Evolutionary conservation across 345 rosid genomes (phyloP).

Genomic region (Arabidopsis suecica): DNA sequence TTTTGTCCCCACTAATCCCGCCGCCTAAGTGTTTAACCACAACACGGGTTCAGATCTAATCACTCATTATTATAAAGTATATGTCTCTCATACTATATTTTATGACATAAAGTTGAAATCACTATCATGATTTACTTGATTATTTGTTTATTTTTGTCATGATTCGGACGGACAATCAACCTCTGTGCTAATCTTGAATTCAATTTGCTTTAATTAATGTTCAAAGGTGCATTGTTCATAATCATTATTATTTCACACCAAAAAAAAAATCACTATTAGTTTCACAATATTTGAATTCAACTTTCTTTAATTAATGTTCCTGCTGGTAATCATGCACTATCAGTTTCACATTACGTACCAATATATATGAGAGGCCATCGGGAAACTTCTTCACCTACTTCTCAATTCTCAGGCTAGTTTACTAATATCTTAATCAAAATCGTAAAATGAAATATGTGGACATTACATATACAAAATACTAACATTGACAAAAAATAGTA

Average conservation of each 20-base stretch:
- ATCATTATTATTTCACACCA: conserved; percentile 17
- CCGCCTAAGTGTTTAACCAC: conserved; percentile 41
- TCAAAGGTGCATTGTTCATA: conserved; percentile 24
- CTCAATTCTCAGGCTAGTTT: conserved; percentile 1
- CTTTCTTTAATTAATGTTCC: conserved; percentile 15
- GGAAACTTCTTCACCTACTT: conserved; percentile 32
- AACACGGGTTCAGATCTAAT: conserved; percentile 33
- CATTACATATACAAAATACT: not conserved
- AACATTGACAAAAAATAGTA: not conserved
- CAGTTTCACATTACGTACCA: conserved; percentile 19
- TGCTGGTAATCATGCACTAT: conserved; percentile 11
- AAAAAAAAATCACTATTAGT: not conserved
- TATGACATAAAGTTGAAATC: conserved; percentile 35
- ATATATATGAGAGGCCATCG: not conserved
- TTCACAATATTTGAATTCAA: conserved; percentile 1
- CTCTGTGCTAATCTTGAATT: conserved; percentile 24
- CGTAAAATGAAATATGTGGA: not conserved
- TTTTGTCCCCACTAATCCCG: conserved; percentile 37
- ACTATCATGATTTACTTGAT: conserved; percentile 20
- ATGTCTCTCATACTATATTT: not conserved
- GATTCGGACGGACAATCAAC: conserved; percentile 36
- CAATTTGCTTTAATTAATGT: conserved; percentile 21
- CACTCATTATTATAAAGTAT: conserved; percentile 20
- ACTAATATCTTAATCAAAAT: not conserved
- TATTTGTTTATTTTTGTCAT: conserved; percentile 19